Evolutionary conservation across 2,329 filamentous ascomycete species (phyloP).

Genomic region (Apiospora aurea): DNA sequence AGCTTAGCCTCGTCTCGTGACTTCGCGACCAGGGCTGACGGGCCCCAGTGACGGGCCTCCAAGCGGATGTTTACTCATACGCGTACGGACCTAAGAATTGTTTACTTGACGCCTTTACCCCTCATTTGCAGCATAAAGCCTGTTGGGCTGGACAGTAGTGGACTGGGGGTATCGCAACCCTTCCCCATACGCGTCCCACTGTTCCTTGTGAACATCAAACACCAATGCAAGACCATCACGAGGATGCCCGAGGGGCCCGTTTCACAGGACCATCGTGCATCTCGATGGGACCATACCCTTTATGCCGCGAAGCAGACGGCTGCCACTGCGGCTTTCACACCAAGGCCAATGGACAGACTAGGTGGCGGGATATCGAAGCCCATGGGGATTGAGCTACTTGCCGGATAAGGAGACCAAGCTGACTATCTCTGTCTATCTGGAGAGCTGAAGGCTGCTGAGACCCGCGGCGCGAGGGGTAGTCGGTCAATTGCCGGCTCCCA

Average conservation of each 20-base stretch:
- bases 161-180: neutral
- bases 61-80: slow-evolving; percentile 22
- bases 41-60: neutral
- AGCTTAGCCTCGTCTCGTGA: slow-evolving; percentile 22
- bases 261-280: slow-evolving; percentile 9
- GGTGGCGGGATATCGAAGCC: slow-evolving; percentile 10
- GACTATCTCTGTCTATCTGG: neutral
- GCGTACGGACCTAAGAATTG: slow-evolving; percentile 11
- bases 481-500: neutral
- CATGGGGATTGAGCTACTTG: slow-evolving; percentile 15
- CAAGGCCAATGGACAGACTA: slow-evolving; percentile 7
- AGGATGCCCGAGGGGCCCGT: neutral
- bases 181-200: slow-evolving; percentile 13
- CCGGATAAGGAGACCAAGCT: slow-evolving; percentile 18
- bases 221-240: slow-evolving; percentile 9
- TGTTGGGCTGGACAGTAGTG: neutral
- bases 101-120: slow-evolving; percentile 24
- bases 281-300: slow-evolving; percentile 13
- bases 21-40: slow-evolving; percentile 18
- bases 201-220: slow-evolving; percentile 23
- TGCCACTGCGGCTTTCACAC: neutral
- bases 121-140: slow-evolving; percentile 14
- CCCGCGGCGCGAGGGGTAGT: slow-evolving; percentile 19
- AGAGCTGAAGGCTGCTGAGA: slow-evolving; percentile 22
- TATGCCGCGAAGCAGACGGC: slow-evolving; percentile 9